Conservation (phyloP, 805 yeast genomes). For the Cyberlindnera sargentensis region DNA sequence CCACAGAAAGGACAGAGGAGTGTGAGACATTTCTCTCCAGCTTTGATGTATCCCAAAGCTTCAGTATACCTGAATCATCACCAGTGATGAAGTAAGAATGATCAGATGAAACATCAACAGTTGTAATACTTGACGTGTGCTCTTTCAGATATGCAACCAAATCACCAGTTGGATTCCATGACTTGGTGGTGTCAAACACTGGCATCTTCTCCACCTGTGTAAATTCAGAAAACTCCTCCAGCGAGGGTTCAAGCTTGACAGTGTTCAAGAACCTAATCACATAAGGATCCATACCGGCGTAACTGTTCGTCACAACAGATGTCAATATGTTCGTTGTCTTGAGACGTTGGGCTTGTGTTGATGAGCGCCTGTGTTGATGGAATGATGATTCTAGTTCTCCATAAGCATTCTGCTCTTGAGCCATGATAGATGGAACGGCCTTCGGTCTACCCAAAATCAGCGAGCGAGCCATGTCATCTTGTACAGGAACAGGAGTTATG, state of each 20-base stretch:
- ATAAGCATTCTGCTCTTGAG: slow-evolving; percentile 34
- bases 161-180: slow-evolving; percentile 39
- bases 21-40: slow-evolving; percentile 56
- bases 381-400: slow-evolving; percentile 35
- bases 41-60: slow-evolving; percentile 69
- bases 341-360: slow-evolving; percentile 8
- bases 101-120: slow-evolving; percentile 54
- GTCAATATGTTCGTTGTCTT: slow-evolving; percentile 9
- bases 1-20: slow-evolving; percentile 38
- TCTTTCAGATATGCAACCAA: slow-evolving; percentile 61
- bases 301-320: slow-evolving; percentile 43
- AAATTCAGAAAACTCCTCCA: slow-evolving; percentile 62
- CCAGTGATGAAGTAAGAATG: slow-evolving; percentile 68
- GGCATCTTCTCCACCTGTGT: slow-evolving; percentile 30
- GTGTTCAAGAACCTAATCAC: slow-evolving; percentile 49
- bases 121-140: slow-evolving; percentile 50
- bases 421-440: slow-evolving; percentile 33
- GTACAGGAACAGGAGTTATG: slow-evolving; percentile 5
- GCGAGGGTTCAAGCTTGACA: slow-evolving; percentile 47
- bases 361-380: slow-evolving; percentile 9
- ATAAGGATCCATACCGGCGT: slow-evolving; percentile 60
- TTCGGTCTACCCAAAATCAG: slow-evolving; percentile 29
- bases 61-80: slow-evolving; percentile 64
- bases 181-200: slow-evolving; percentile 12
- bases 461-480: slow-evolving; percentile 24